Percentiles rank a stretch among this genome's conserved stretches.
phyloP scores from a whole-genome alignment of 768 basidiomycete species.

The Rickenella mellea region DNA sequence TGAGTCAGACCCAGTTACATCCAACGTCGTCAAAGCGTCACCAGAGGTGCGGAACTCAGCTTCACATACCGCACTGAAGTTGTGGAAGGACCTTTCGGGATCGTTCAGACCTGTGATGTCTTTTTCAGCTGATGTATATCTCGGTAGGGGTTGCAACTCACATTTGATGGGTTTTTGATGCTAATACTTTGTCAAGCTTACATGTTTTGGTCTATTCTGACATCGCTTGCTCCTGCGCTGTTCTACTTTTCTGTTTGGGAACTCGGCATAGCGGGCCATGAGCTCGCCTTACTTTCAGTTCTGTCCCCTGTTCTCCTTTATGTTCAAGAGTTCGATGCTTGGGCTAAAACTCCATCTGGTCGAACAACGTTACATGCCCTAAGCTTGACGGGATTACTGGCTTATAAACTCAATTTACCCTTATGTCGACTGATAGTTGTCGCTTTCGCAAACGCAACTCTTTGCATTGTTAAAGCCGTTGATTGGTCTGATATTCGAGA shows the following conservation, averaged over 20 bases:
- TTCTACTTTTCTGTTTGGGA: slow-evolving; percentile 95
- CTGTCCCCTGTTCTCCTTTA: slow-evolving; percentile 61
- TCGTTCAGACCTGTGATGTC: slow-evolving; percentile 8
- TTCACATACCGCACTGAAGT: too few species aligned
- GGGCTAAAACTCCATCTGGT: slow-evolving; percentile 39
- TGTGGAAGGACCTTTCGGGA: too few species aligned
- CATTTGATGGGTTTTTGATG: neutral
- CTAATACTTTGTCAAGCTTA: slow-evolving; percentile 38
- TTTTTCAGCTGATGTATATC: slow-evolving; percentile 40
- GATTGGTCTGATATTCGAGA: slow-evolving; percentile 39
- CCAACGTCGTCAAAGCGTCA: slow-evolving; percentile 1
- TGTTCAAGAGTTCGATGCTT: slow-evolving; percentile 30
- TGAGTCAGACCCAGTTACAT: neutral
- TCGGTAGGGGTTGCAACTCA: slow-evolving; percentile 37
- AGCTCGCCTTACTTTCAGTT: slow-evolving; percentile 61
- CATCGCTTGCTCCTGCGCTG: slow-evolving; percentile 65
- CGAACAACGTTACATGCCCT: slow-evolving; percentile 37
- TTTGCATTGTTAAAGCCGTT: slow-evolving; percentile 39
- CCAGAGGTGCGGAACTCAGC: too few species aligned
- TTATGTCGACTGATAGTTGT: slow-evolving; percentile 48
- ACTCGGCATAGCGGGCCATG: slow-evolving; percentile 75
- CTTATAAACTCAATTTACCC: slow-evolving; percentile 43
- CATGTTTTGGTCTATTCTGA: slow-evolving; percentile 77
- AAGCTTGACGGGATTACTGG: slow-evolving; percentile 42
- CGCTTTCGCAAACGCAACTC: slow-evolving; percentile 39